Percentiles rank a stretch among this genome's conserved stretches.
These are phyloP conservation scores for Chytriomyces sp. DNA, from an alignment of 192 early-diverging fungal genomes.

Conservation along the genomic window DNA sequence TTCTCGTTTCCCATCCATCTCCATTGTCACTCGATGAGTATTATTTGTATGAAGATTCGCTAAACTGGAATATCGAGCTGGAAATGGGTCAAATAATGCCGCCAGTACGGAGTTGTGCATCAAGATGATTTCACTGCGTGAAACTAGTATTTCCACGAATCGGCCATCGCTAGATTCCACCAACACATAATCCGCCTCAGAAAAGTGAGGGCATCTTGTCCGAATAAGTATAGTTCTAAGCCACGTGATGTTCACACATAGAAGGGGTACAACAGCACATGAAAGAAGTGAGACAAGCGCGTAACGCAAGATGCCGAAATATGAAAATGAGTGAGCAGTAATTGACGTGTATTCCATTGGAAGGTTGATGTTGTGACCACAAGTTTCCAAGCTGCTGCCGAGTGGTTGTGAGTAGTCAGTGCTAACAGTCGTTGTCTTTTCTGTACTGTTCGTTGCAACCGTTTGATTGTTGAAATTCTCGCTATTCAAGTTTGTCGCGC, in stretches of 20 bases:
- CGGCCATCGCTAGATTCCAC: constrained; percentile 30
- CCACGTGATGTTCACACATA: constrained; percentile 29
- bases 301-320: constrained; percentile 7
- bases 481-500: not conserved
- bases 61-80: not conserved
- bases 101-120: not conserved
- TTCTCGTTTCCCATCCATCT: not conserved
- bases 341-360: constrained; percentile 43
- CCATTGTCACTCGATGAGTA: not conserved
- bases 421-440: not conserved
- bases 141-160: constrained; percentile 28
- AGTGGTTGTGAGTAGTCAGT: not conserved
- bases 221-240: constrained; percentile 26
- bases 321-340: constrained; percentile 16
- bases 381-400: not conserved
- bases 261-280: constrained; percentile 29
- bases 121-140: constrained; percentile 5
- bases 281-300: constrained; percentile 24
- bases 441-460: not conserved
- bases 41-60: not conserved
- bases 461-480: not conserved
- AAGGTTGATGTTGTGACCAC: too few relatives aligned
- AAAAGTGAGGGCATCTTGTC: constrained; percentile 20
- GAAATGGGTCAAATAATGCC: constrained; percentile 5
- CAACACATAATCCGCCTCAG: constrained; percentile 38